Evolutionary conservation across 2,329 filamentous ascomycete species (phyloP).

Genomic region (Colletotrichum ledebouriae): DNA sequence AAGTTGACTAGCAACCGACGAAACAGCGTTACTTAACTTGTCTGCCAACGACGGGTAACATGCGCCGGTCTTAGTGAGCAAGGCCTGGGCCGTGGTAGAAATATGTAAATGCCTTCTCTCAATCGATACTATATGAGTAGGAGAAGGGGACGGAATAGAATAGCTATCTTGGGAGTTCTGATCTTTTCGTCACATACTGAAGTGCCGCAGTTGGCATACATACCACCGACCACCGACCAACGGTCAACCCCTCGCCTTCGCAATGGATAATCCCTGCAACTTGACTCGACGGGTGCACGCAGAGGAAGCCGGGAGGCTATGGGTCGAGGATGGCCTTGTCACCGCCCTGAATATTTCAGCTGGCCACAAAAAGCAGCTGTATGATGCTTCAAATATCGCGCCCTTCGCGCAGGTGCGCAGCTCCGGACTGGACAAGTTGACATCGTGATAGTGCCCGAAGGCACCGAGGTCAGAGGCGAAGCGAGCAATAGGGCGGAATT

Average conservation of each 20-base stretch:
- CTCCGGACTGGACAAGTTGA: conserved; percentile 6
- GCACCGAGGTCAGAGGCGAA: not conserved
- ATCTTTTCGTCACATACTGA: too few species aligned
- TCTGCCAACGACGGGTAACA: not conserved
- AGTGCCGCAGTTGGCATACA: not conserved
- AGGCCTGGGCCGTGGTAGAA: not conserved
- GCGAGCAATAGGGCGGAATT: not conserved
- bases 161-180: too few species aligned
- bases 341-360: not conserved
- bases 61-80: not conserved
- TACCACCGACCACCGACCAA: not conserved
- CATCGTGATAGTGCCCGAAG: not conserved
- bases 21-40: conserved; percentile 3
- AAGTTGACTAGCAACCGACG: not conserved
- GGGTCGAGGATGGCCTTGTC: not conserved
- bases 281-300: not conserved
- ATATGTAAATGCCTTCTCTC: not conserved
- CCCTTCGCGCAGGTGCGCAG: conserved; percentile 6
- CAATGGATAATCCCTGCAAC: not conserved
- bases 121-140: too few species aligned
- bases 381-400: not conserved
- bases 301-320: not conserved
- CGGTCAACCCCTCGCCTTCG: not conserved
- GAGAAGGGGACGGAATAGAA: too few species aligned
- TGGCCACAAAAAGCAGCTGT: not conserved